Base-by-base conservation (phyloP, 139 green algal genomes). In the Asterochloris sp. region DNA sequence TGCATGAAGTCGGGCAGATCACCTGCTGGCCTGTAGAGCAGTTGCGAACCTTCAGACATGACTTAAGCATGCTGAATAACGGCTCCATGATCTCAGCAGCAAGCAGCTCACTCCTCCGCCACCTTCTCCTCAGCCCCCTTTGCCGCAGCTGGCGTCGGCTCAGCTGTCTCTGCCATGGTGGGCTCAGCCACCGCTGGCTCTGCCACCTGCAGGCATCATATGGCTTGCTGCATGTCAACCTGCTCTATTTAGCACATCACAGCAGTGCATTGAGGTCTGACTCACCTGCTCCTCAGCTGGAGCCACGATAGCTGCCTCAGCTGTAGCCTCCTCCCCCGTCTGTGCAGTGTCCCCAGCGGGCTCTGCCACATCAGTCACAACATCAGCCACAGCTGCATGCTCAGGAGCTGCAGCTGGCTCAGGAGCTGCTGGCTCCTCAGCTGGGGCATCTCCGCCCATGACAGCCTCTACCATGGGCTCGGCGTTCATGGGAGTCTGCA, bases 1-100 rank as follows among this genome's bases (percentile, higher is more conserved):
- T 73, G 66, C 82, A 85, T 82, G 14, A 68, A 68, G 10, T 83
- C 80, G 24, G 80, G 69, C 38, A 26, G 29, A 62, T 76, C 79
- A n/a, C 60, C 23, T 26, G 28, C 47, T 6, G 15, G 29, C 28
- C 38, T 79, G 74, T 27, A 79, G 17, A 76, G 66, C 66, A 21
- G 9, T 10, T 26, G 66, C 66, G 21, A 26, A 26, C 66, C 21
- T 71, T 71, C 66, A 71, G 66, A 21, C 66, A 21, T 71, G 66
- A 71, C 19, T 26, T 8, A 71, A 10, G 66, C 19, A 2, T 71
- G 66, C 66, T 71, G 66, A 21, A 71, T 13, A 9, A 21, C 9
- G 66, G 66, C 66, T 71, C 1, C 66, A 71, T 21, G 1, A 26
- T 21, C 66, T 71, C 21, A 21, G 21, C 66, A 21, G 21, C 19